phyloP scores from a whole-genome alignment of 192 early-diverging fungal genomes.

The Entrophospora sp. region DNA sequence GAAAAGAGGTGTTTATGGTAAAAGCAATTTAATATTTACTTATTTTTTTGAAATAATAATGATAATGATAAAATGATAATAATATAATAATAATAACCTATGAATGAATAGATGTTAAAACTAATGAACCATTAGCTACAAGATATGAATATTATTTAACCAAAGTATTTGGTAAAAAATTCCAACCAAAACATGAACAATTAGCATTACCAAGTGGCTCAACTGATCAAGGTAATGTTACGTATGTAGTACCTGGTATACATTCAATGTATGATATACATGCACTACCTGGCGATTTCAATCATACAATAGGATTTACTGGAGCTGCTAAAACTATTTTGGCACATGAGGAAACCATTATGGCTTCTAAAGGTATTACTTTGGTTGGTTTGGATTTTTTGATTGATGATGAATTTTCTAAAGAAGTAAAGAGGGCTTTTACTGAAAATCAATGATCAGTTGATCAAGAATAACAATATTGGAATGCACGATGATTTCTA shows the following conservation, averaged over 20 bases:
- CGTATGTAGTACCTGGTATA: conserved; percentile 50
- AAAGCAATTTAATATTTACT: conserved; percentile 39
- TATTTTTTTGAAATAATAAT: conserved; percentile 18
- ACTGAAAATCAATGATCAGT: conserved; percentile 7
- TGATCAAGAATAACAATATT: too few relatives aligned
- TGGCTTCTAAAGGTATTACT: conserved; percentile 43
- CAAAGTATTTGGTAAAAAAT: conserved; percentile 25
- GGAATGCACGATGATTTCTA: too few relatives aligned
- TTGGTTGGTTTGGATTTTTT: conserved; percentile 42
- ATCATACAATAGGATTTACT: conserved; percentile 59
- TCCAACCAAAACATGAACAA: conserved; percentile 19
- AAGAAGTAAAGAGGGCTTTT: conserved; percentile 33
- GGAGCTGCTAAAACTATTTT: conserved; percentile 41
- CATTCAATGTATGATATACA: conserved; percentile 23
- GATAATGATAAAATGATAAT: conserved; percentile 21
- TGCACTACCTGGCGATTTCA: conserved; percentile 23
- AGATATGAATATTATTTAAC: conserved; percentile 34
- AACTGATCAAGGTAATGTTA: conserved; percentile 68
- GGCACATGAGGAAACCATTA: conserved; percentile 51
- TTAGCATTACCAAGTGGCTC: conserved; percentile 30
- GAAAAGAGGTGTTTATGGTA: conserved; percentile 46
- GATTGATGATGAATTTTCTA: conserved; percentile 36
- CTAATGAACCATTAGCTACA: neutral
- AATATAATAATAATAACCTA: conserved; percentile 6
- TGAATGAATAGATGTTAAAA: conserved; percentile 18